Evolutionary conservation across 352 stramenopile species (phyloP).

Genomic region (Globisporangium camurandrum): DNA sequence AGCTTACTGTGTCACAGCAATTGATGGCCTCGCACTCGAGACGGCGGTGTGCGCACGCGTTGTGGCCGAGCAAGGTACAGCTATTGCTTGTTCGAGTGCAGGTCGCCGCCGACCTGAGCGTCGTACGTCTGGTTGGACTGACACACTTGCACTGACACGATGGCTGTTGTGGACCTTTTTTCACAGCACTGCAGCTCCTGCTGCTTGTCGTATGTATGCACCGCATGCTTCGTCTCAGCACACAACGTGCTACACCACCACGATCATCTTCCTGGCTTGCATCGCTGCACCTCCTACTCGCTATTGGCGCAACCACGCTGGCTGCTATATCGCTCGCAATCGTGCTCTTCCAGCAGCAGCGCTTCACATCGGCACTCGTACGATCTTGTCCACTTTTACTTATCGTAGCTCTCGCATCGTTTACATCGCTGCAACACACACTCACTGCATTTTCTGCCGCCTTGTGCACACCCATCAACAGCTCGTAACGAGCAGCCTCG

Average conservation of each 20-base stretch:
- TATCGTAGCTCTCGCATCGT: background rate
- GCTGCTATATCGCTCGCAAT: conserved; percentile 18
- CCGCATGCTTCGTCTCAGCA: conserved; percentile 24
- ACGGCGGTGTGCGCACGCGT: conserved; percentile 8
- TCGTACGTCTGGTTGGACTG: background rate
- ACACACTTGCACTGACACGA: background rate
- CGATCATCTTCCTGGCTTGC: conserved; percentile 9
- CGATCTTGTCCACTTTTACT: background rate
- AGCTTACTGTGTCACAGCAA: conserved; percentile 12
- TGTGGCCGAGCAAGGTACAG: conserved; percentile 3
- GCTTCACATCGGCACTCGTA: conserved; percentile 31
- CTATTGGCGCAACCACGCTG: conserved; percentile 13
- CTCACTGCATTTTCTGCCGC: background rate
- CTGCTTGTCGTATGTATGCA: conserved; percentile 33
- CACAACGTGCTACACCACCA: background rate
- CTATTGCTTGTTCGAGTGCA: background rate
- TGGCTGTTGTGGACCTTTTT: background rate
- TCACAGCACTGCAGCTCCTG: conserved; percentile 23
- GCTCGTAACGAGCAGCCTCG: conserved; percentile 12
- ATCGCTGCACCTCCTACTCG: conserved; percentile 24
- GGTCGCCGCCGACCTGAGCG: background rate
- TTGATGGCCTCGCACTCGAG: conserved; percentile 8
- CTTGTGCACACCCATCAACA: background rate
- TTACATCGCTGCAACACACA: background rate
- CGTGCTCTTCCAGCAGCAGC: conserved; percentile 8